phyloP scores from a whole-genome alignment of 1,284 basidiomycete species.

The Agroathelia rolfsii region DNA sequence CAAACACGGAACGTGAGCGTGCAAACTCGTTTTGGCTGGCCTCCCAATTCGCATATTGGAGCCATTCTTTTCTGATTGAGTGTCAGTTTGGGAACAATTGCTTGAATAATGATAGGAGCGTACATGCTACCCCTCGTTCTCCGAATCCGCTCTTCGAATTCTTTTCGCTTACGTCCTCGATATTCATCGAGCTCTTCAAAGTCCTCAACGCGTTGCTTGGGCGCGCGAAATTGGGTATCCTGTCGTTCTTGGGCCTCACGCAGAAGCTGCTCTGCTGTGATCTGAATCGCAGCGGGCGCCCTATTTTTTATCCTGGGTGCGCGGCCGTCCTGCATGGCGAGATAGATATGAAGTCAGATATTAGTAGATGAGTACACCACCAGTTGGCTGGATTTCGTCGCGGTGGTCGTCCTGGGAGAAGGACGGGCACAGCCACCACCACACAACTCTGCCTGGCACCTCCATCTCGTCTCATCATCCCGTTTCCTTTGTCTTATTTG shows the following conservation, averaged over 20 bases:
- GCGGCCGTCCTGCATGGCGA: slow-evolving; percentile 39
- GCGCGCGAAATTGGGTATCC: slow-evolving; percentile 83
- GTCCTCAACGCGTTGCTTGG: slow-evolving; percentile 93
- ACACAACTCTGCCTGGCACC: too few species aligned
- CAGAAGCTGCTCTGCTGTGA: slow-evolving; percentile 95
- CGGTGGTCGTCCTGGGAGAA: too few species aligned
- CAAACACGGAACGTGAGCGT: slow-evolving; percentile 88
- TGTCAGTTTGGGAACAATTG: too few species aligned
- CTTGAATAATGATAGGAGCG: slow-evolving; percentile 16
- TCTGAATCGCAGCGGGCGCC: slow-evolving; percentile 89
- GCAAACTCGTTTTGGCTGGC: slow-evolving; percentile 96
- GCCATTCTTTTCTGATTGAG: slow-evolving; percentile 60
- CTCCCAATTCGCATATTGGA: slow-evolving; percentile 81
- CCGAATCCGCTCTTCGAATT: slow-evolving; percentile 93
- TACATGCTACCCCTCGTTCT: slow-evolving; percentile 82
- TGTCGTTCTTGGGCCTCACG: slow-evolving; percentile 98
- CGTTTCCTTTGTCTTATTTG: too few species aligned
- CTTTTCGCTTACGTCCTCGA: slow-evolving; percentile 87
- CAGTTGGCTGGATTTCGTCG: too few species aligned
- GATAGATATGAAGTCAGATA: too few species aligned
- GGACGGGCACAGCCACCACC: too few species aligned
- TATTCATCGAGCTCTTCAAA: slow-evolving; percentile 97
- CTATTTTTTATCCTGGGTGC: slow-evolving; percentile 84
- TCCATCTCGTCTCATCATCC: too few species aligned
- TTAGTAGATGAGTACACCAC: too few species aligned